Evolutionary conservation across 208 protist genomes (phyloP), one percentile per base, ranked within the genome.

Genomic region (Leishmania amazonensis): DNA sequence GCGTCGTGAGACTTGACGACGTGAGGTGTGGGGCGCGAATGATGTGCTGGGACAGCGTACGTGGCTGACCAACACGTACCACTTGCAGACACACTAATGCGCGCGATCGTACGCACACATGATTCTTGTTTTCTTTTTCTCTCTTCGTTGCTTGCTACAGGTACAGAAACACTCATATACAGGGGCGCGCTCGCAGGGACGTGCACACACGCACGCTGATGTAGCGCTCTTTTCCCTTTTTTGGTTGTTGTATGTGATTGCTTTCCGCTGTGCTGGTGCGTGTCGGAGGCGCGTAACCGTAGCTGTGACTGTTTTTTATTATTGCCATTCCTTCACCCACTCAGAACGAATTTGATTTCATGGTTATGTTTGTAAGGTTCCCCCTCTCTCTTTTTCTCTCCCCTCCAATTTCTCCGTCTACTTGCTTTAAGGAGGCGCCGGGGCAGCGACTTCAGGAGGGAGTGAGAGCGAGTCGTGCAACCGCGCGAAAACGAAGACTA

Each of bases 301-400:
- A 35, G 31, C 40, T 60, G 40, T 60, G 47, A 31, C 31, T 28
- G 4, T 35, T 8, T 58, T 60, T 45, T 45, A 1, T 78, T 81
- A 49, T 57, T 75, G 65, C 80, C 21, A 11, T 72, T 28, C 31
- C 75, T 74, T 79, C 67, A 28, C 68, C n/a, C 45, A 67, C 40
- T 15, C 1, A 0, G 15, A 74, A 74, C 68, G 68, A 53, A 53
- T 74, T 74, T 35, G 17, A 51, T 9, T 53, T 74, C 19, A 21
- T 13, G 47, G 4, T 15, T 9, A 6, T 49, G 11, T 71, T 71
- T 71, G 9, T 28, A 21, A 15, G 0, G 17, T 47, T 45, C 51
- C 24, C 70, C 42, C n/a, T n/a, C 45, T 51, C 70, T 57, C 47
- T 13, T 57, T 47, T 24, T 71, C 19, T 11, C 19, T 11, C 31